A percentile compares a stretch with the other conserved stretches of the same genome.
phyloP scores from a whole-genome alignment of 208 protist genomes.

The Trypanosoma brucei region DNA sequence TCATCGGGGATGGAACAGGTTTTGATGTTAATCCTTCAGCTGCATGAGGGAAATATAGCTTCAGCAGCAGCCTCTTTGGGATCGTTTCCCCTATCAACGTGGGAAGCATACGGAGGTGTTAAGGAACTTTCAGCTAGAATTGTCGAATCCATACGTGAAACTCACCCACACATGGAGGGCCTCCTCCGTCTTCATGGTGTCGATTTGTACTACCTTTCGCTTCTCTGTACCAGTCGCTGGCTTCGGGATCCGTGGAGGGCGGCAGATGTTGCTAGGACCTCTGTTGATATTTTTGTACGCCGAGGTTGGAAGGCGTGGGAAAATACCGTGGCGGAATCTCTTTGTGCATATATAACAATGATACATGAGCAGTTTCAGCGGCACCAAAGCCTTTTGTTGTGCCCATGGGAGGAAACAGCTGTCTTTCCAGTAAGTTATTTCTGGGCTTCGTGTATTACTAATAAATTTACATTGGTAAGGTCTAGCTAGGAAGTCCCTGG shows the following conservation, averaged over 20 bases:
- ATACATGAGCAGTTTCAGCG: conserved; percentile 1
- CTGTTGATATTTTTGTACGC: conserved; percentile 16
- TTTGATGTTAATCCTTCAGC: conserved; percentile 9
- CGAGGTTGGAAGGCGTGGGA: conserved; percentile 17
- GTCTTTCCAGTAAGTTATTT: conserved; percentile 23
- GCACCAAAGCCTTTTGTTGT: conserved; percentile 5
- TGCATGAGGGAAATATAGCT: conserved; percentile 11
- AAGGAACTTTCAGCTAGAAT: conserved; percentile 14
- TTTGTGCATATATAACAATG: conserved; percentile 20
- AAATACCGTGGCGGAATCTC: conserved; percentile 11
- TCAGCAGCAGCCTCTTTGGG: conserved; percentile 1
- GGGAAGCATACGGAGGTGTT: conserved; percentile 10
- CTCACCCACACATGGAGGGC: conserved; percentile 22
- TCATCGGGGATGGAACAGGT: not conserved
- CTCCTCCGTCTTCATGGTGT: conserved; percentile 29
- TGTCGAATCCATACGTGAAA: conserved; percentile 8
- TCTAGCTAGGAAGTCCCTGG: not conserved
- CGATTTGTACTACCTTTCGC: conserved; percentile 38
- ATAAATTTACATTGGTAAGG: conserved; percentile 8
- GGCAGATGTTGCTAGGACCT: conserved; percentile 8
- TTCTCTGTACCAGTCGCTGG: conserved; percentile 48
- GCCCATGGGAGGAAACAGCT: conserved; percentile 1
- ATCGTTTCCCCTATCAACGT: conserved; percentile 2
- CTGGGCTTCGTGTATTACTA: conserved; percentile 21
- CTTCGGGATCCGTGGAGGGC: conserved; percentile 18